These are phyloP conservation scores for Pisolithus thermaeus DNA, from an alignment of 1,284 basidiomycete genomes.

Conservation along the genomic window DNA sequence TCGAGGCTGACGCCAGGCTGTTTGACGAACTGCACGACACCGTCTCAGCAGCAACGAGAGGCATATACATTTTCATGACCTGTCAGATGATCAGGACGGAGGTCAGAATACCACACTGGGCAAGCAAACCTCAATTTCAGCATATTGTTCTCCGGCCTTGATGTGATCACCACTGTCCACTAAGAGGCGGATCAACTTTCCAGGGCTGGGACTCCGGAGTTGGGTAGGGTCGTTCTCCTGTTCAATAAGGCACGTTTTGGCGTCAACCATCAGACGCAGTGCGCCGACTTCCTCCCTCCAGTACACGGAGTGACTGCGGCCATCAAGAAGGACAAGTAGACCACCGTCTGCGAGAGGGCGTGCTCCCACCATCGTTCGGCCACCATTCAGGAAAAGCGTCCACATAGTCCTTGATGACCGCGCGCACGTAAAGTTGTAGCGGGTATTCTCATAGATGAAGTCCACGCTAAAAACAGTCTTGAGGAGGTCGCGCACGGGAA, in stretches of 20 bases:
- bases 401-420: slow-evolving; percentile 85
- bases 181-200: slow-evolving; percentile 93
- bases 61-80: slow-evolving; percentile 99
- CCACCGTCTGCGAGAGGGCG: slow-evolving; percentile 94
- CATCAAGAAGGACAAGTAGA: slow-evolving; percentile 86
- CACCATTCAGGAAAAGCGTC: slow-evolving; percentile 96
- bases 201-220: slow-evolving; percentile 92
- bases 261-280: slow-evolving; percentile 88
- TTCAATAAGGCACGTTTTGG: slow-evolving; percentile 97
- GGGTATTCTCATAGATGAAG: slow-evolving; percentile 95
- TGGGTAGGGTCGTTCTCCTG: slow-evolving; percentile 99
- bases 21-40: slow-evolving; percentile 95
- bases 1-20: slow-evolving; percentile 95
- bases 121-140: slow-evolving; percentile 85
- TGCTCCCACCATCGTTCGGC: slow-evolving; percentile 83
- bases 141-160: slow-evolving; percentile 93
- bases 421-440: slow-evolving; percentile 95
- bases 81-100: slow-evolving; percentile 27
- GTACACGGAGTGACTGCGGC: slow-evolving; percentile 96
- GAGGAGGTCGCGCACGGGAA: slow-evolving; percentile 89
- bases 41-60: slow-evolving; percentile 95
- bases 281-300: slow-evolving; percentile 98
- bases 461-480: slow-evolving; percentile 98
- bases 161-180: slow-evolving; percentile 98
- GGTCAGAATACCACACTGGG: neutral